A percentile compares a stretch with the other conserved stretches of the same genome.
phyloP scores from a whole-genome alignment of 768 basidiomycete species.

The Daedaleopsis sinensis region DNA sequence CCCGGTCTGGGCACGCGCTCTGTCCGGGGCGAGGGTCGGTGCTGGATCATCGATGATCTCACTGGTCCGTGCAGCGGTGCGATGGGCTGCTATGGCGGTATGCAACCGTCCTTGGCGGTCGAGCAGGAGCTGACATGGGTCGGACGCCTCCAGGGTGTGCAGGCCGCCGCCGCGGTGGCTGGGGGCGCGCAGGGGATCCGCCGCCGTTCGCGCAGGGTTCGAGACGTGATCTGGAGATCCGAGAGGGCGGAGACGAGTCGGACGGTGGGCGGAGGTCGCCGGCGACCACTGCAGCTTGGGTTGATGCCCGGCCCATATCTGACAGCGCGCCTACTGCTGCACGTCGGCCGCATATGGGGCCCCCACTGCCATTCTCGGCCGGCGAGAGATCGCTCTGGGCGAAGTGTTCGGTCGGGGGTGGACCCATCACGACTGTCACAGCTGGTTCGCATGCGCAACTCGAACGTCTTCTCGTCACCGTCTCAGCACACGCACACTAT shows the following conservation, averaged over 20 bases:
- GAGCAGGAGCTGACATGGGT: background rate
- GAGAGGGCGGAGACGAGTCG: constrained; percentile 14
- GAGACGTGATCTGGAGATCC: background rate
- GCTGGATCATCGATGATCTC: too few relatives aligned
- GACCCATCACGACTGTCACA: background rate
- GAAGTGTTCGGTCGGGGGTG: background rate
- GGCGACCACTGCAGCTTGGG: background rate
- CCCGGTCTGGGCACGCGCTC: too few relatives aligned
- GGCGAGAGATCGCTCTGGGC: background rate
- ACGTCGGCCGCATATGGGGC: background rate
- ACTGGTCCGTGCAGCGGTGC: too few relatives aligned
- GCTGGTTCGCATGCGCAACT: background rate
- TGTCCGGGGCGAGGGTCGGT: too few relatives aligned
- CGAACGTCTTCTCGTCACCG: background rate
- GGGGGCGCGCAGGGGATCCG: constrained; percentile 9
- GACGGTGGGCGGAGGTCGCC: background rate
- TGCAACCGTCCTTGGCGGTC: too few relatives aligned
- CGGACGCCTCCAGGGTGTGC: background rate
- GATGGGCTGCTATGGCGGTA: too few relatives aligned
- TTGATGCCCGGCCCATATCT: background rate
- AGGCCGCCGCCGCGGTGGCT: background rate
- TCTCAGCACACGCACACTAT: background rate
- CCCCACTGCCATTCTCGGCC: background rate
- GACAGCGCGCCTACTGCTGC: background rate
- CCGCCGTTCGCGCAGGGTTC: constrained; percentile 9